These are phyloP conservation scores for Amniculicola lignicola DNA, from an alignment of 495 filamentous ascomycete genomes.

Conservation along the genomic window DNA sequence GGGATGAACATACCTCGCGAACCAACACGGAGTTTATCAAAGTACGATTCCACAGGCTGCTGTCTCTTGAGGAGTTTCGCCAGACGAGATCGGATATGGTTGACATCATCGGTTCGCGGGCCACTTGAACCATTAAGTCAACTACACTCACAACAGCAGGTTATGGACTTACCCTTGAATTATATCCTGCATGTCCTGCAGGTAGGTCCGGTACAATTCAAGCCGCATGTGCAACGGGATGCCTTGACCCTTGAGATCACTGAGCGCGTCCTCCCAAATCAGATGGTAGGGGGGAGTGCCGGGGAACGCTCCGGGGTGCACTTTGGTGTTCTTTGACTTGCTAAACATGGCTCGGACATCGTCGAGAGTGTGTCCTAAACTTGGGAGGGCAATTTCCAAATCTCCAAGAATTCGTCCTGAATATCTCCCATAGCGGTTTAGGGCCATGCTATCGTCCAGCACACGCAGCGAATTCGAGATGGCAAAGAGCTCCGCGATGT, in stretches of 20 bases:
- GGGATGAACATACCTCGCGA: slow-evolving; percentile 14
- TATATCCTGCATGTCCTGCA: slow-evolving; percentile 48
- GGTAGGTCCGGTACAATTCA: slow-evolving; percentile 52
- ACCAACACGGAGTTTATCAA: slow-evolving; percentile 18
- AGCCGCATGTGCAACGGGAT: slow-evolving; percentile 52
- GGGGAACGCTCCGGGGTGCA: slow-evolving; percentile 32
- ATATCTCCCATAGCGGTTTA: slow-evolving; percentile 40
- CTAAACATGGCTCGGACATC: slow-evolving; percentile 54
- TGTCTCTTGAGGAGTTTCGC: slow-evolving; percentile 28
- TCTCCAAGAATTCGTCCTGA: slow-evolving; percentile 45
- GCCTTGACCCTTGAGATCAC: slow-evolving; percentile 53
- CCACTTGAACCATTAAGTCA: slow-evolving; percentile 4
- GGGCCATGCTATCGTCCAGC: slow-evolving; percentile 45
- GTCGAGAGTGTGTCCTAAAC: slow-evolving; percentile 53
- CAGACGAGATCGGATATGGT: slow-evolving; percentile 10
- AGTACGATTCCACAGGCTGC: slow-evolving; percentile 30
- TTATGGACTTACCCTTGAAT: slow-evolving; percentile 25
- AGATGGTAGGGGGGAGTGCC: slow-evolving; percentile 46
- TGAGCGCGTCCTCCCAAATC: slow-evolving; percentile 53
- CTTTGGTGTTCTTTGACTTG: slow-evolving; percentile 37
- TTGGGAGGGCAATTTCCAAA: slow-evolving; percentile 46
- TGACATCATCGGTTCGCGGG: slow-evolving; percentile 17
- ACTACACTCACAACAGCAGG: not conserved
- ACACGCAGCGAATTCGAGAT: slow-evolving; percentile 51
- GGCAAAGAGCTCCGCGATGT: slow-evolving; percentile 55